phyloP scores from a whole-genome alignment of 352 stramenopile genomes.

The Plasmopara muralis region DNA sequence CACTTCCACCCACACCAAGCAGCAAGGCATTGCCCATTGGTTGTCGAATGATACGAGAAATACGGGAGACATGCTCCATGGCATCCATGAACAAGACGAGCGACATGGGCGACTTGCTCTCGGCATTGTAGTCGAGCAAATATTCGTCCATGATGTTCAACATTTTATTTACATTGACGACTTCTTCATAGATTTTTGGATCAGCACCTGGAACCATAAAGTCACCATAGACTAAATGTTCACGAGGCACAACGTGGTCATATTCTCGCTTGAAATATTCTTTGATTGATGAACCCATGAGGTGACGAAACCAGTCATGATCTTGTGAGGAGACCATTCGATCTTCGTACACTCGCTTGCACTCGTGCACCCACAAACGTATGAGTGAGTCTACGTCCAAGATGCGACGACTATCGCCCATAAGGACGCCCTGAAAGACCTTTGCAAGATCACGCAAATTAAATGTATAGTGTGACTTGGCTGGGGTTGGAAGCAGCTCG shows the following conservation, averaged over 20 bases:
- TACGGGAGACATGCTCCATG: conserved; percentile 80
- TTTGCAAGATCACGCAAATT: conserved; percentile 93
- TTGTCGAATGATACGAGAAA: conserved; percentile 74
- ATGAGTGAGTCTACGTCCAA: conserved; percentile 55
- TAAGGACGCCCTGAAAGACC: conserved; percentile 90
- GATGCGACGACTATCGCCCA: conserved; percentile 75
- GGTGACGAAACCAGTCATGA: conserved; percentile 85
- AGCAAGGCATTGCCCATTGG: conserved; percentile 87
- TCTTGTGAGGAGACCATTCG: conserved; percentile 89
- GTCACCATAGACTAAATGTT: conserved; percentile 73
- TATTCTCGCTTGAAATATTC: conserved; percentile 82
- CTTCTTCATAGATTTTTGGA: conserved; percentile 85
- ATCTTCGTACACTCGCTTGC: conserved; percentile 92
- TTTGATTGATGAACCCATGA: conserved; percentile 59
- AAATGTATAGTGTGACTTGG: conserved; percentile 95
- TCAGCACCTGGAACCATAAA: conserved; percentile 77
- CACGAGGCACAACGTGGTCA: conserved; percentile 61
- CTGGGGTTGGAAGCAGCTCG: conserved; percentile 88
- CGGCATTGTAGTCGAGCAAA: conserved; percentile 86
- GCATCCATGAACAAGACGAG: conserved; percentile 87
- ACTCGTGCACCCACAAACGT: conserved; percentile 91
- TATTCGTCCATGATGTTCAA: conserved; percentile 86
- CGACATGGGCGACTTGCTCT: conserved; percentile 88
- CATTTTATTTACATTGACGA: conserved; percentile 79
- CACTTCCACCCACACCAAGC: conserved; percentile 89